Evolutionary conservation across 164 flowering plant species (phyloP).

Genomic region (Umbellularia californica): DNA sequence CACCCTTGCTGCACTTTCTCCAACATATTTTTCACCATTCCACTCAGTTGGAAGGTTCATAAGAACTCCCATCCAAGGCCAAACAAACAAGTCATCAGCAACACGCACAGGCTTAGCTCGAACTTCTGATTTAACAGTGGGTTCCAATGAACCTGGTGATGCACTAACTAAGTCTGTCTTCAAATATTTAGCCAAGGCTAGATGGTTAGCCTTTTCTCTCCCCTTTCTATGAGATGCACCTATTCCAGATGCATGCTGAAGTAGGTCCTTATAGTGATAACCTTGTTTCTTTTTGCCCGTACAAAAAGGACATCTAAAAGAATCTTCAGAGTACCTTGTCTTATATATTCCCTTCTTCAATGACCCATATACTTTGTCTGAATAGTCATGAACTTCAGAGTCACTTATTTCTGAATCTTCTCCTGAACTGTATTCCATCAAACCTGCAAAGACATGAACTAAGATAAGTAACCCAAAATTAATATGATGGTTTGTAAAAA

Average conservation of each 20-base stretch:
- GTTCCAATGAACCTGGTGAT: slow-evolving; percentile 20
- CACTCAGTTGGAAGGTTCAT: slow-evolving; percentile 12
- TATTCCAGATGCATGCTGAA: slow-evolving; percentile 81
- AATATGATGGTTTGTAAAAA: neutral
- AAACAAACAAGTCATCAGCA: slow-evolving; percentile 8
- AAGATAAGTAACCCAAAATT: neutral
- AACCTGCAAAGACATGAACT: slow-evolving; percentile 3
- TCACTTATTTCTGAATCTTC: slow-evolving; percentile 74
- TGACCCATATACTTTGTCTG: slow-evolving; percentile 41
- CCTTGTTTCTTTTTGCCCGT: slow-evolving; percentile 56
- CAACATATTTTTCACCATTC: slow-evolving; percentile 8
- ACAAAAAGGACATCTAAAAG: slow-evolving; percentile 72
- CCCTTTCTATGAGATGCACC: slow-evolving; percentile 54
- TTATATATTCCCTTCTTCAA: slow-evolving; percentile 48
- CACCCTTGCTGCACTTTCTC: slow-evolving; percentile 8
- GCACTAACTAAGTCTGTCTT: slow-evolving; percentile 39
- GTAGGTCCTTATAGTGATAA: slow-evolving; percentile 55
- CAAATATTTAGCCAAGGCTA: slow-evolving; percentile 62
- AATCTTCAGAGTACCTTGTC: slow-evolving; percentile 41
- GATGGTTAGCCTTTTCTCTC: slow-evolving; percentile 70
- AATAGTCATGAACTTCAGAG: slow-evolving; percentile 58
- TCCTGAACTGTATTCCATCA: slow-evolving; percentile 40
- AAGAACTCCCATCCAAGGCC: slow-evolving; percentile 19
- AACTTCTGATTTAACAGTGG: slow-evolving; percentile 24
- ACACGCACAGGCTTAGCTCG: slow-evolving; percentile 14